These are phyloP conservation scores for Pyrenochaeta sp. DNA, from an alignment of 2,329 filamentous ascomycete species.

Conservation along the genomic window DNA sequence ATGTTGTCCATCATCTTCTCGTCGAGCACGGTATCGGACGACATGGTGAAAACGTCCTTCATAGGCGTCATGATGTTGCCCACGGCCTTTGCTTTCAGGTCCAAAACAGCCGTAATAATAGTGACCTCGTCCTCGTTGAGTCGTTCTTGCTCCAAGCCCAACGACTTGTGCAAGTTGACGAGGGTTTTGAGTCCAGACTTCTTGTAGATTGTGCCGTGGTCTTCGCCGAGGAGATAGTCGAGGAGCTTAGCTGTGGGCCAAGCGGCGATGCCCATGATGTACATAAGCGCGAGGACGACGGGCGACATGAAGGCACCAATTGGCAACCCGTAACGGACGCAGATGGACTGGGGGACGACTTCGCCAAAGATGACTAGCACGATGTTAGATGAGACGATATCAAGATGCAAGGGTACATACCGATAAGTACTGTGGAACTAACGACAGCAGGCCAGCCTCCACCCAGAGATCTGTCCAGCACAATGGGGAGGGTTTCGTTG, in stretches of 20 bases:
- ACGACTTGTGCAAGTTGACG: conserved; percentile 90
- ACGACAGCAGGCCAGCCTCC: conserved; percentile 94
- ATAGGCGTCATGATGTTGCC: conserved; percentile 98
- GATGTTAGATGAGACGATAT: not conserved
- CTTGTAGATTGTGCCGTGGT: conserved; percentile 97
- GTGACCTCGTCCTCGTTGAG: conserved; percentile 98
- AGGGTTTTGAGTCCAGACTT: conserved; percentile 97
- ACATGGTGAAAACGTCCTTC: conserved; percentile 95
- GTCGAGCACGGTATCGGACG: conserved; percentile 91
- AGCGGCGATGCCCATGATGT: conserved; percentile 84
- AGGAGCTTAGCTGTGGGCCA: conserved; percentile 97
- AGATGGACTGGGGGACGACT: conserved; percentile 93
- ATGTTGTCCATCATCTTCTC: conserved; percentile 95
- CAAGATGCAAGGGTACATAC: conserved; percentile 59
- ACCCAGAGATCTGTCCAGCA: conserved; percentile 90
- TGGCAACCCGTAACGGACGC: conserved; percentile 91
- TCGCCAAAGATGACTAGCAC: conserved; percentile 92
- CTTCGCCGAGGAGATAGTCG: conserved; percentile 89
- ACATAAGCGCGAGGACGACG: conserved; percentile 89
- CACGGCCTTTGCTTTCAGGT: conserved; percentile 95
- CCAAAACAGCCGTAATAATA: conserved; percentile 95
- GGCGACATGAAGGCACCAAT: conserved; percentile 95
- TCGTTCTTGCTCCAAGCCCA: conserved; percentile 83
- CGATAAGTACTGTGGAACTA: conserved; percentile 91
- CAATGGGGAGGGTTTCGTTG: conserved; percentile 90